Base-by-base conservation (phyloP, 352 stramenopile genomes). In the Phytopythium litorale region DNA sequence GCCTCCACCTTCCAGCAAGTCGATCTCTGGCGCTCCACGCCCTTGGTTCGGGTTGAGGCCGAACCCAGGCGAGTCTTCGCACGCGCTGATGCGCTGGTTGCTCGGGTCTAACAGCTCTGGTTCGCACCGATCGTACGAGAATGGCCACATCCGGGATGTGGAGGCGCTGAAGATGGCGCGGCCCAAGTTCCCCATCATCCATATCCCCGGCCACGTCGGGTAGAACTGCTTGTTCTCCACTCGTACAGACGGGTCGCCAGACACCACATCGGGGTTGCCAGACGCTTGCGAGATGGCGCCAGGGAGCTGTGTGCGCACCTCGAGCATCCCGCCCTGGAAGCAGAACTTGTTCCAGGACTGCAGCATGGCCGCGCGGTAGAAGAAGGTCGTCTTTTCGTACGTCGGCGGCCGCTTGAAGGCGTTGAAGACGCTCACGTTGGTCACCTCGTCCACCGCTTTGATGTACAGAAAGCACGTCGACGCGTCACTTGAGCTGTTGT, bases 121-220 rank as follows among this genome's bases (percentile, higher is more conserved):
- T 59, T 98, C 82, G 58, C 97, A 99, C 42, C 76, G 75, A 60
- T 98, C 70, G 67, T 98, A 99, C 33, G 86, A 98, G 79, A 94
- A 99, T 1, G 97, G 97, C 97, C 97, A 99, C 65, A 98, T 93
- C 60, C 94, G 93, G 59, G 97, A 96, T 18, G 92, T 98, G 1
- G 87, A 97, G 0, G 79, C 86, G 46, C 95, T 96, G 70, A 98
- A 99, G 21, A 97, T 98, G 2, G 96, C 94, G n/a, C 97, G 73
- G 16, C 91, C 96, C 1, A 99, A 75, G 78, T 98, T 98, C 8
- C 97, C 97, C 52, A 99, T 73, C 63, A 99, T 81, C 96, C 96
- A 99, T 56, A 99, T 91, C 19, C 95, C 96, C 0, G 96, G 96
- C 96, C 96, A 99, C 19, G 82, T 89, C 32, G 84, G 84, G 64